A percentile compares a stretch with the other conserved stretches of the same genome.
Conservation (phyloP, 2,329 filamentous ascomycete genomes). For the Fusarium caatingaense region DNA sequence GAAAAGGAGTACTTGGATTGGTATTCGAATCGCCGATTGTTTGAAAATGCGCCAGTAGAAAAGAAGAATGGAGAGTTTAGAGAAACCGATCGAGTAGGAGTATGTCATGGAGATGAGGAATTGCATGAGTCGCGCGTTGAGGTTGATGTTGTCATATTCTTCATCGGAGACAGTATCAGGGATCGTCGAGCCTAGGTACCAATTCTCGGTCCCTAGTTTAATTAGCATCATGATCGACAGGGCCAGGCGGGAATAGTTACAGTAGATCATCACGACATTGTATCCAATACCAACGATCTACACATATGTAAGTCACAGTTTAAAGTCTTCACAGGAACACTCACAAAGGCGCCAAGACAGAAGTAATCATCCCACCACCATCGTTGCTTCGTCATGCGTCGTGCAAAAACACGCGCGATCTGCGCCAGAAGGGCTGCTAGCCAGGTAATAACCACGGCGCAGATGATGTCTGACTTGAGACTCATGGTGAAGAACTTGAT, state of each 20-base stretch:
- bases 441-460: conserved; percentile 37
- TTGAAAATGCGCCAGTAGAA: conserved; percentile 50
- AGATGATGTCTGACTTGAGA: conserved; percentile 35
- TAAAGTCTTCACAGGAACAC: background rate
- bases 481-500: conserved; percentile 25
- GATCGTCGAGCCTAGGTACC: conserved; percentile 34
- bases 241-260: background rate
- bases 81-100: conserved; percentile 44
- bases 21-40: conserved; percentile 43
- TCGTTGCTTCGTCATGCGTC: conserved; percentile 39
- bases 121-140: conserved; percentile 28
- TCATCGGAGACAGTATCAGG: conserved; percentile 13
- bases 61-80: conserved; percentile 47
- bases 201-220: conserved; percentile 28
- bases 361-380: conserved; percentile 46
- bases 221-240: conserved; percentile 1
- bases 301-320: background rate
- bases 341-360: conserved; percentile 41
- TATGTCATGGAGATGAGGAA: conserved; percentile 40
- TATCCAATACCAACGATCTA: conserved; percentile 39
- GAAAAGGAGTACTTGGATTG: conserved; percentile 44
- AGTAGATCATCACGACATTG: conserved; percentile 29
- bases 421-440: conserved; percentile 36
- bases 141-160: conserved; percentile 30
- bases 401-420: conserved; percentile 34